These are phyloP conservation scores for Irpex sp. DNA, from an alignment of 1,284 basidiomycete genomes.

Conservation along the genomic window DNA sequence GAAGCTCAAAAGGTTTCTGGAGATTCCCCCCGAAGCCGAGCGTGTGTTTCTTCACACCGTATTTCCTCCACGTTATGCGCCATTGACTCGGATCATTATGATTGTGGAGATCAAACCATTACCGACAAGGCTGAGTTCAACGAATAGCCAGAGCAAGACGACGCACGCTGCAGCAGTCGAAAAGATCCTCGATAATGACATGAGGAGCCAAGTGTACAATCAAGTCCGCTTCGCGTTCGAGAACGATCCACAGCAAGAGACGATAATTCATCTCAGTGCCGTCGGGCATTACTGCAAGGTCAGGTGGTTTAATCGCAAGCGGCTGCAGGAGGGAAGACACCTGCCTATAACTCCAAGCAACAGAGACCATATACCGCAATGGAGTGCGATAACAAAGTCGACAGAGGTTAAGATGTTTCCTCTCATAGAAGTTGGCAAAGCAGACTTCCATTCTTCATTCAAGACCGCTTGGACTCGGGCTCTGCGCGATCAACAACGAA, in stretches of 20 bases:
- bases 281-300: neutral
- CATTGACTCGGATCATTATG: neutral
- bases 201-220: neutral
- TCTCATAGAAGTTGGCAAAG: too few species aligned
- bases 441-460: too few species aligned
- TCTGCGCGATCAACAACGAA: too few species aligned
- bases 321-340: neutral
- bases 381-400: neutral
- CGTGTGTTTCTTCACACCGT: neutral
- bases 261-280: neutral
- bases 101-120: neutral
- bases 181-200: neutral
- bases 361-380: neutral
- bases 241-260: neutral
- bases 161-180: neutral
- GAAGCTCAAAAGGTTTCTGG: neutral
- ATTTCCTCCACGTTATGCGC: neutral
- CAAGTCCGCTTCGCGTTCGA: neutral
- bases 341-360: neutral
- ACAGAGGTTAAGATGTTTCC: neutral
- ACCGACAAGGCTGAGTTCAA: too few species aligned
- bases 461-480: too few species aligned
- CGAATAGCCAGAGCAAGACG: neutral
- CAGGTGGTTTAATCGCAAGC: neutral
- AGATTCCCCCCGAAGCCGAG: neutral